phyloP scores from a whole-genome alignment of 1,284 basidiomycete genomes.

The Cerrena zonata region DNA sequence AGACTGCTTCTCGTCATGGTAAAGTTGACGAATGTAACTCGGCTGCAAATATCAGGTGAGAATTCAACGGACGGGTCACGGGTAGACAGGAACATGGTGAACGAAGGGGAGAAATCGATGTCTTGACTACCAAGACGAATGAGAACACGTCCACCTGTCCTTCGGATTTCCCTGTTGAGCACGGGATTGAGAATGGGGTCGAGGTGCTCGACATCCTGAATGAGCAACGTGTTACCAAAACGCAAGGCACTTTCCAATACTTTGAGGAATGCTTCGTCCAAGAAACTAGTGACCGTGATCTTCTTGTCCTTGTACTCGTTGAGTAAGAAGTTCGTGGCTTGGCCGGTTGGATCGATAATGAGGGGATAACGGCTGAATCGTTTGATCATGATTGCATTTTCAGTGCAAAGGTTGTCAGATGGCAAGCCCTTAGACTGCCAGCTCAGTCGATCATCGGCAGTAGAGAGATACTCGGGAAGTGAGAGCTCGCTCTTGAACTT shows the following conservation, averaged over 20 bases:
- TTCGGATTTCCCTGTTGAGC: slow-evolving; percentile 91
- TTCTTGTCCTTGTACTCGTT: slow-evolving; percentile 96
- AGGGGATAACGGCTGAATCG: slow-evolving; percentile 97
- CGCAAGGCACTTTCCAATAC: slow-evolving; percentile 97
- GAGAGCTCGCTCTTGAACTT: slow-evolving; percentile 91
- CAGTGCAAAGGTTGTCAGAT: slow-evolving; percentile 90
- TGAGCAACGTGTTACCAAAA: slow-evolving; percentile 94
- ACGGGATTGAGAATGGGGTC: slow-evolving; percentile 98
- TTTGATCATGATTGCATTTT: slow-evolving; percentile 99
- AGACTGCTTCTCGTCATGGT: slow-evolving; percentile 98
- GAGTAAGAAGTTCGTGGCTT: slow-evolving; percentile 89
- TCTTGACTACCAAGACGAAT: slow-evolving; percentile 98
- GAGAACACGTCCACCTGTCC: slow-evolving; percentile 93
- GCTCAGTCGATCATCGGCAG: slow-evolving; percentile 90
- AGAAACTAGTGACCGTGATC: slow-evolving; percentile 96
- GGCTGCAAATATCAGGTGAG: slow-evolving; percentile 96
- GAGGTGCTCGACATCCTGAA: slow-evolving; percentile 96
- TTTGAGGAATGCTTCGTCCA: slow-evolving; percentile 98
- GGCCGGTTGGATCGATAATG: slow-evolving; percentile 98
- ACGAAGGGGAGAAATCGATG: slow-evolving; percentile 98
- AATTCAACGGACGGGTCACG: slow-evolving; percentile 96
- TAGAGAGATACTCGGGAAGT: slow-evolving; percentile 92
- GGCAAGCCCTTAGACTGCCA: slow-evolving; percentile 96
- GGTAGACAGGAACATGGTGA: slow-evolving; percentile 98
- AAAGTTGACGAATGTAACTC: slow-evolving; percentile 99